Conservation (phyloP, 352 stramenopile species). For the Pythium brachiatum region DNA sequence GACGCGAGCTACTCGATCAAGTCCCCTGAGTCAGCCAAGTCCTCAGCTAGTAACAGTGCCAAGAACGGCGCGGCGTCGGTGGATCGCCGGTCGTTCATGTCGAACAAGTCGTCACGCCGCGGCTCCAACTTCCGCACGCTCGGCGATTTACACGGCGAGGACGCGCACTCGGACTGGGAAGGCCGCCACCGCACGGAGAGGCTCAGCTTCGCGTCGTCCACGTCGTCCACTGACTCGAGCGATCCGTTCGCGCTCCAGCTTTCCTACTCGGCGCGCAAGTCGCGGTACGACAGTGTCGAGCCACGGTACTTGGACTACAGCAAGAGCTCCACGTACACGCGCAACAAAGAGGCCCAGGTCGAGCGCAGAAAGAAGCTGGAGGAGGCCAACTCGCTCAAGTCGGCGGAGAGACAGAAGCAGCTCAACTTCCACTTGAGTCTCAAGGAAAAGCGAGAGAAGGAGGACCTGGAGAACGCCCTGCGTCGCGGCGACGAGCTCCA, state of each 20-base stretch:
- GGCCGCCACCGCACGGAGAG: constrained; percentile 17
- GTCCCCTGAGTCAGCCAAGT: background rate
- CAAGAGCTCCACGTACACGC: constrained; percentile 39
- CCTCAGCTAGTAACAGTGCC: background rate
- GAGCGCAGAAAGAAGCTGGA: constrained; percentile 71
- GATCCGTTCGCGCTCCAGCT: constrained; percentile 31
- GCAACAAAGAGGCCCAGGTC: constrained; percentile 50
- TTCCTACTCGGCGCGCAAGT: constrained; percentile 26
- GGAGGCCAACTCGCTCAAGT: constrained; percentile 54
- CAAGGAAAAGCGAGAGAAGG: constrained; percentile 43
- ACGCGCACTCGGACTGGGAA: constrained; percentile 23
- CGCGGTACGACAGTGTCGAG: constrained; percentile 42
- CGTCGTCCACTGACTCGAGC: constrained; percentile 29
- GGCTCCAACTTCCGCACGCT: constrained; percentile 11
- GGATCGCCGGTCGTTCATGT: constrained; percentile 19
- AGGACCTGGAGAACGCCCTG: constrained; percentile 42
- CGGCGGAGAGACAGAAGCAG: constrained; percentile 52
- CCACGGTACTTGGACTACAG: constrained; percentile 70
- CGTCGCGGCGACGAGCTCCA: constrained; percentile 54
- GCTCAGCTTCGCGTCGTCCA: constrained; percentile 22
- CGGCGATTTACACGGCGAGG: constrained; percentile 8
- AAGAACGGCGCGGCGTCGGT: constrained; percentile 15
- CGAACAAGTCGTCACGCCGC: constrained; percentile 12
- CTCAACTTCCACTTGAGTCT: constrained; percentile 43
- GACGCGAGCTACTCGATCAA: background rate